A percentile compares a stretch with the other conserved stretches of the same genome.
These are phyloP conservation scores for Neurospora sp. DNA, from an alignment of 495 filamentous ascomycete genomes.

Conservation along the genomic window DNA sequence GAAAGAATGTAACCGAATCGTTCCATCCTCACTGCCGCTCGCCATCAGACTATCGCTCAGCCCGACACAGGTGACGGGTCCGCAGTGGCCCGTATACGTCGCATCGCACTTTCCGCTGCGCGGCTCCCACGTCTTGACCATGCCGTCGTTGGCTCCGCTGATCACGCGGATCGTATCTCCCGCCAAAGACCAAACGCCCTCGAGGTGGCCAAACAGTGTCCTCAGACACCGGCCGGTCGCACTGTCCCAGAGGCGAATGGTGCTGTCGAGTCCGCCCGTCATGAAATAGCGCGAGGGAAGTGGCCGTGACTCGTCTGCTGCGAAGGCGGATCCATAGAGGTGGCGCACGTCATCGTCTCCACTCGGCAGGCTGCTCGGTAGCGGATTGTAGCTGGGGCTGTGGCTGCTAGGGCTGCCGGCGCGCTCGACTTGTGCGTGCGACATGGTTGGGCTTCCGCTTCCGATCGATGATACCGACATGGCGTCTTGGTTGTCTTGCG, in stretches of 20 bases:
- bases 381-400: slow-evolving; percentile 1
- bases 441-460: slow-evolving; percentile 21
- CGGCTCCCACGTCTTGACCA: slow-evolving; percentile 95
- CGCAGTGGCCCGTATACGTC: slow-evolving; percentile 81
- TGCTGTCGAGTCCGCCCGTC: slow-evolving; percentile 80
- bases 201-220: slow-evolving; percentile 92
- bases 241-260: slow-evolving; percentile 89
- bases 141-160: slow-evolving; percentile 81
- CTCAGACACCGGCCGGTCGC: slow-evolving; percentile 69
- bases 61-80: slow-evolving; percentile 60
- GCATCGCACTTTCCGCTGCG: slow-evolving; percentile 81
- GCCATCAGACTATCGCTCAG: slow-evolving; percentile 79
- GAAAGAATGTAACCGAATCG: slow-evolving; percentile 81
- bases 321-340: slow-evolving; percentile 48
- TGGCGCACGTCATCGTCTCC: slow-evolving; percentile 34
- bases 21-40: slow-evolving; percentile 86
- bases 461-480: slow-evolving; percentile 31
- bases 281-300: slow-evolving; percentile 81
- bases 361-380: slow-evolving; percentile 8
- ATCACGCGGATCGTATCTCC: slow-evolving; percentile 86
- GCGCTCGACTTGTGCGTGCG: slow-evolving; percentile 9
- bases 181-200: slow-evolving; percentile 90
- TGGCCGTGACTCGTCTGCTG: slow-evolving; percentile 45
- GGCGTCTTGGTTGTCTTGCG: slow-evolving; percentile 49
- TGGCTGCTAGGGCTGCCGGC: not conserved